Conservation (phyloP, 2,329 filamentous ascomycete species). For the Fusarium foetens region DNA sequence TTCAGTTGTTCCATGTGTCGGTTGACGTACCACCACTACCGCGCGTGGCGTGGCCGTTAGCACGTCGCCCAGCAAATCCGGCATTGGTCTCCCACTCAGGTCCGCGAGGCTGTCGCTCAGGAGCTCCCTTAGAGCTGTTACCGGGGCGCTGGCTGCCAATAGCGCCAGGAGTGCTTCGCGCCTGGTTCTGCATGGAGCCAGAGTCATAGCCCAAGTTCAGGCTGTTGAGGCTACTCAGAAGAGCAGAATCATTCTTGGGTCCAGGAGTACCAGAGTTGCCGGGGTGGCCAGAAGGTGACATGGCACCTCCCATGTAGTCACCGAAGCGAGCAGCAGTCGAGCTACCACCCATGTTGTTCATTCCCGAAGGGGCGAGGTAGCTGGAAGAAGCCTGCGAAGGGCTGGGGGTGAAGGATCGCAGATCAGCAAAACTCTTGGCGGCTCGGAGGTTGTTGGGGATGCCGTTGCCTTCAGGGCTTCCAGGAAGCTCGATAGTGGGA, state of each 20-base stretch:
- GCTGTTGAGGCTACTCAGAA: slow-evolving; percentile 61
- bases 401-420: slow-evolving; percentile 94
- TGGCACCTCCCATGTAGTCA: slow-evolving; percentile 56
- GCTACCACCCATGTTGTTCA: slow-evolving; percentile 64
- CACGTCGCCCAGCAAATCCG: slow-evolving; percentile 65
- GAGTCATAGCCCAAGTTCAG: slow-evolving; percentile 65
- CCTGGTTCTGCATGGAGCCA: slow-evolving; percentile 50
- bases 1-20: not conserved
- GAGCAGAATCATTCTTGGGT: slow-evolving; percentile 51
- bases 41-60: slow-evolving; percentile 70
- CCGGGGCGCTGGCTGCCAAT: slow-evolving; percentile 73
- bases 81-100: slow-evolving; percentile 68
- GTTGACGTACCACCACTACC: slow-evolving; percentile 68
- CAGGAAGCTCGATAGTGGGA: slow-evolving; percentile 88
- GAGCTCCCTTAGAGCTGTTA: slow-evolving; percentile 54
- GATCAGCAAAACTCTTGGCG: slow-evolving; percentile 95
- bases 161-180: slow-evolving; percentile 65
- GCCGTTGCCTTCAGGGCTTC: slow-evolving; percentile 72
- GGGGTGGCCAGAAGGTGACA: slow-evolving; percentile 49
- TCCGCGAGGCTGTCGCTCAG: slow-evolving; percentile 72
- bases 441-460: slow-evolving; percentile 85
- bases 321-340: slow-evolving; percentile 56
- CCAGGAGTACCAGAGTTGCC: slow-evolving; percentile 53
- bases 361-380: slow-evolving; percentile 64
- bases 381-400: slow-evolving; percentile 87